Evolutionary conservation across 2,329 filamentous ascomycete genomes (phyloP), one percentile per base, ranked within the genome.

Genomic region (Fusarium irregulare): DNA sequence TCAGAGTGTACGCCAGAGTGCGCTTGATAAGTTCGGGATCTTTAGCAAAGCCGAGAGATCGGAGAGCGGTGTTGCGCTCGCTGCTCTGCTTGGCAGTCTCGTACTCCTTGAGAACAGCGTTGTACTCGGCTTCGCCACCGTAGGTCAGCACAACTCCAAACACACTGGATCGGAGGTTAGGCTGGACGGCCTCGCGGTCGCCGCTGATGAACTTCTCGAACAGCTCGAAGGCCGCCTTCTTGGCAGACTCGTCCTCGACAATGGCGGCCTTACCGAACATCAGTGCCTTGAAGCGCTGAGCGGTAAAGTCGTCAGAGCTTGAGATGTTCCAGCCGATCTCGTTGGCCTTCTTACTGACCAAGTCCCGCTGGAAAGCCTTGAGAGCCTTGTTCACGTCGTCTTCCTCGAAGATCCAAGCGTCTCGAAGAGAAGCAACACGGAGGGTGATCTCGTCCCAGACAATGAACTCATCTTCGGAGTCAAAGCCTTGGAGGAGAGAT

Each of bases 381-480:
- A 98, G 85, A 7, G 92, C 93, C 68, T 94, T 89, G 72, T 89
- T 91, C 51, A 89, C 83, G 41, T 89, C 85, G 66, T 91, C 80
- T 62, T 97, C 92, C 79, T 98, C 93, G 46, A 80, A 81, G 71
- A 95, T 85, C 94, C 94, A 98, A 10, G 95, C 92, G 56, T 88
- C 88, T 72, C 94, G 92, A 37, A 98, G 87, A n/a, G 90, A 86
- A 25, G 88, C 89, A 63, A 98, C 87, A 48, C 94, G 91, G 47
- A 91, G 87, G 51, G 94, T 87, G 63, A 98, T 93, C 80, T 98
- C 94, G 72, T 93, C 94, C 95, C 95, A 98, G 5, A 98, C 95
- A 41, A 98, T 93, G 72, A 94, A 98, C 75, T 97, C 93, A 1
- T 89, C 85, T 82, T 98, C 95, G 3, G 89, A 86, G 76, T 91